These are phyloP conservation scores for Brassica juncea DNA, from an alignment of 345 rosid genomes.

Conservation along the genomic window DNA sequence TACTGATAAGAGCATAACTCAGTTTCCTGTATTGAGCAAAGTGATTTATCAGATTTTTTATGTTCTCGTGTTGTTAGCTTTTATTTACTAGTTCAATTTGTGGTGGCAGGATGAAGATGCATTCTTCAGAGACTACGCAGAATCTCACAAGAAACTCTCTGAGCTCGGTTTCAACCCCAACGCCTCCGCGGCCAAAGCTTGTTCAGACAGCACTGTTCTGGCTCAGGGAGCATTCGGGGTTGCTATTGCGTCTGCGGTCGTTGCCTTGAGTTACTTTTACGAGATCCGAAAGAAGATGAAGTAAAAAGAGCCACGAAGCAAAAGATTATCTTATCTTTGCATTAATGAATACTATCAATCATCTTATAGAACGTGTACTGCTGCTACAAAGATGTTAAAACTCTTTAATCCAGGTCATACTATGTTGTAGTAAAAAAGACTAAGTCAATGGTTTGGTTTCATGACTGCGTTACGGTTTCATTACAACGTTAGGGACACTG, in stretches of 20 bases:
- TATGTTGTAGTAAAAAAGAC: slow-evolving; percentile 9
- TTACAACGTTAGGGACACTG: slow-evolving; percentile 1
- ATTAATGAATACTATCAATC: slow-evolving; percentile 8
- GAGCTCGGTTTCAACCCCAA: slow-evolving; percentile 72
- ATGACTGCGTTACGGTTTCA: slow-evolving; percentile 2
- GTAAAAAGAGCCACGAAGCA: slow-evolving; percentile 31
- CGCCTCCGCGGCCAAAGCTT: slow-evolving; percentile 46
- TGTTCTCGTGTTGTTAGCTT: not conserved
- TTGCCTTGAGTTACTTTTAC: slow-evolving; percentile 73
- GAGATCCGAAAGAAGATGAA: slow-evolving; percentile 73
- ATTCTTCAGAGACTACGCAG: slow-evolving; percentile 74
- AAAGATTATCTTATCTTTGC: slow-evolving; percentile 7
- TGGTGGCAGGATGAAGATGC: slow-evolving; percentile 77
- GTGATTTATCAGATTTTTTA: not conserved
- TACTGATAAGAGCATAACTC: not conserved
- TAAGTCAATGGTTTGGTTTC: not conserved
- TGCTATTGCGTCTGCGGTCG: slow-evolving; percentile 78
- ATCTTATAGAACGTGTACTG: slow-evolving; percentile 6
- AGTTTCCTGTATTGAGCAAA: not conserved
- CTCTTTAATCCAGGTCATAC: slow-evolving; percentile 14
- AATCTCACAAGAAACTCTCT: slow-evolving; percentile 85
- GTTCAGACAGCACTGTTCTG: slow-evolving; percentile 53
- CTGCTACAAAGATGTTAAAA: slow-evolving; percentile 10
- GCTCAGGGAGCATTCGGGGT: slow-evolving; percentile 88
- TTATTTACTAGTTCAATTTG: not conserved